Evolutionary conservation across 2,329 filamentous ascomycete species (phyloP), one percentile per base, ranked within the genome.

Genomic region (Corynespora cassiicola): DNA sequence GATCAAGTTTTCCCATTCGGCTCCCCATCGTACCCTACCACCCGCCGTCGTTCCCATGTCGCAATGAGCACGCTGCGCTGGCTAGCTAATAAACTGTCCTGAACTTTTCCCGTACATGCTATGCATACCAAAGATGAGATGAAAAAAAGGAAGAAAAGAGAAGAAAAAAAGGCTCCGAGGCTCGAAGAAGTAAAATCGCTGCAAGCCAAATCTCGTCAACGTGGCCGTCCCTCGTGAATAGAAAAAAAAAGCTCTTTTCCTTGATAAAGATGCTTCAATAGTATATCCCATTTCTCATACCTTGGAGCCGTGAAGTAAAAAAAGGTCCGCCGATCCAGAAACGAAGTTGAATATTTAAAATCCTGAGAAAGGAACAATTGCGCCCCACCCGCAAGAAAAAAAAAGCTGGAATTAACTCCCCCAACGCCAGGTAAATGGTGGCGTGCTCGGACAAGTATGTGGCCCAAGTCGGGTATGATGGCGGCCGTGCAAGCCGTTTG

Each of bases 101-200:
- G n/a, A n/a, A n/a, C n/a, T n/a, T n/a, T 14, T 7, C 26, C 20
- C 17, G 21, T 17, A 8, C 7, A 8, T 20, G 28, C 36, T 39
- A 39, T 39, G 36, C 36, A 36, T 18, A 23, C 24, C 18, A 29
- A n/a, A n/a, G n/a, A n/a, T n/a, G n/a, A n/a, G n/a, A n/a, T n/a
- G n/a, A n/a, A n/a, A n/a, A n/a, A n/a, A n/a, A n/a, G n/a, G n/a
- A n/a, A n/a, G n/a, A n/a, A n/a, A n/a, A n/a, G n/a, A n/a, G n/a
- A n/a, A n/a, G n/a, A n/a, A n/a, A n/a, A n/a, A n/a, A n/a, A n/a
- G n/a, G n/a, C n/a, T n/a, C n/a, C n/a, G n/a, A n/a, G n/a, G n/a
- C n/a, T n/a, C n/a, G 15, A 12, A 17, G 24, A 14, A 31, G 27
- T 11, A 26, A 31, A 27, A 21, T 16, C 27, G 29, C 27, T 31